Conservation (phyloP, 2,329 filamentous ascomycete species). For the Rachicladosporium sp. region DNA sequence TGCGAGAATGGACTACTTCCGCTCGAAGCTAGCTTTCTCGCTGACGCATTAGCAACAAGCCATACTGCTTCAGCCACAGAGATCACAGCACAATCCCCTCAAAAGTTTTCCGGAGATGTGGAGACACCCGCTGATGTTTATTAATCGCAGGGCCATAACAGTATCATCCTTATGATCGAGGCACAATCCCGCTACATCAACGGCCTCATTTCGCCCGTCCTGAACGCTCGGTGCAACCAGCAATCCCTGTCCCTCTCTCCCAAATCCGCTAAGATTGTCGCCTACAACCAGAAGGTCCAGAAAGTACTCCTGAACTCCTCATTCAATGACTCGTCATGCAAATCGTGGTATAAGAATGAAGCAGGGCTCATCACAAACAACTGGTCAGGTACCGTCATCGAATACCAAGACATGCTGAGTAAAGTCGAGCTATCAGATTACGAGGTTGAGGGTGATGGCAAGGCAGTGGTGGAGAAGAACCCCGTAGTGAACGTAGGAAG, state of each 20-base stretch:
- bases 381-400: constrained; percentile 40
- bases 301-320: constrained; percentile 28
- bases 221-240: constrained; percentile 31
- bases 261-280: constrained; percentile 25
- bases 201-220: constrained; percentile 35
- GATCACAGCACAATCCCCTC: too few relatives aligned
- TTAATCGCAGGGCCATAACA: constrained; percentile 25
- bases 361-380: constrained; percentile 46
- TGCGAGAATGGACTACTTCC: too few relatives aligned
- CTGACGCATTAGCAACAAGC: too few relatives aligned
- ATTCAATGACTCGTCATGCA: constrained; percentile 43
- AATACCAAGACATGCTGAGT: constrained; percentile 39
- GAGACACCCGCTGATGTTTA: too few relatives aligned
- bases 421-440: constrained; percentile 36
- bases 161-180: constrained; percentile 50
- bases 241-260: constrained; percentile 33
- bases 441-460: constrained; percentile 24
- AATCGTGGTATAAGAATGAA: constrained; percentile 44
- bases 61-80: too few relatives aligned
- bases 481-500: constrained; percentile 27
- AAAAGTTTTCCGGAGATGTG: too few relatives aligned
- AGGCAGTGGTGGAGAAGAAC: constrained; percentile 20
- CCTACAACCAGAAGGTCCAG: constrained; percentile 38
- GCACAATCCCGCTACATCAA: constrained; percentile 44
- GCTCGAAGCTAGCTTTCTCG: too few relatives aligned